Percentiles rank a stretch among this genome's conserved stretches.
These are phyloP conservation scores for Cytospora leucostoma DNA, from an alignment of 2,329 filamentous ascomycete species.

Conservation along the genomic window DNA sequence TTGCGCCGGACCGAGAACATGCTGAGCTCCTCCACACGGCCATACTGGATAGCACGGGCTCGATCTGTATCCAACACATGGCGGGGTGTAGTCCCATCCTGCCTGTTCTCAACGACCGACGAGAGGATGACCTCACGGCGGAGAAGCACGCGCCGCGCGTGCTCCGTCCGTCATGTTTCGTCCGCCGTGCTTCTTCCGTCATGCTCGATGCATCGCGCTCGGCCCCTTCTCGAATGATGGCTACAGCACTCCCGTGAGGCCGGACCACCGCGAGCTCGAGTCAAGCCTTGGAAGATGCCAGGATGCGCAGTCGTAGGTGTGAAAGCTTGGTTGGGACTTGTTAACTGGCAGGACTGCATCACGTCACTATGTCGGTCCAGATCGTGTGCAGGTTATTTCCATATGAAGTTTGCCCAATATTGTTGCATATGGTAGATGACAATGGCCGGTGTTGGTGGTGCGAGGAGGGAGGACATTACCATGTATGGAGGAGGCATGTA, in stretches of 20 bases:
- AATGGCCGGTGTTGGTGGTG: conserved; percentile 2
- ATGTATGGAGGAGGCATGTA: neutral
- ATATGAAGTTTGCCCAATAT: conserved; percentile 9
- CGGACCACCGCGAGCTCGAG: neutral
- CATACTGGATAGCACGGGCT: no score
- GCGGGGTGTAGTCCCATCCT: no score
- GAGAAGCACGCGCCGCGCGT: no score
- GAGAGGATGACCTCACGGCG: no score
- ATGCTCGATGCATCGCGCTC: neutral
- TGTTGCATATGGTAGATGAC: conserved; percentile 3
- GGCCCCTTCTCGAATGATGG: no score
- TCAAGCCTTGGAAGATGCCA: neutral
- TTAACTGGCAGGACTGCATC: no score
- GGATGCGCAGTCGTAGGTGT: neutral
- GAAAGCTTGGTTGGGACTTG: neutral
- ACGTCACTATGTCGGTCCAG: neutral
- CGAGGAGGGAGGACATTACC: neutral
- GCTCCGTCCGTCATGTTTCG: no score
- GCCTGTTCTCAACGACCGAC: no score
- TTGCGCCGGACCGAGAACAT: no score
- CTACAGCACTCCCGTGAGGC: neutral
- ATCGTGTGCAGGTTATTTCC: conserved; percentile 2
- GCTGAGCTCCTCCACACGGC: no score
- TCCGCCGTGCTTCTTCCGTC: neutral
- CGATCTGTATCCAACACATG: no score